A percentile compares a stretch with the other conserved stretches of the same genome.
phyloP scores from a whole-genome alignment of 192 early-diverging fungal genomes.

The Backusella parvicylindrica region DNA sequence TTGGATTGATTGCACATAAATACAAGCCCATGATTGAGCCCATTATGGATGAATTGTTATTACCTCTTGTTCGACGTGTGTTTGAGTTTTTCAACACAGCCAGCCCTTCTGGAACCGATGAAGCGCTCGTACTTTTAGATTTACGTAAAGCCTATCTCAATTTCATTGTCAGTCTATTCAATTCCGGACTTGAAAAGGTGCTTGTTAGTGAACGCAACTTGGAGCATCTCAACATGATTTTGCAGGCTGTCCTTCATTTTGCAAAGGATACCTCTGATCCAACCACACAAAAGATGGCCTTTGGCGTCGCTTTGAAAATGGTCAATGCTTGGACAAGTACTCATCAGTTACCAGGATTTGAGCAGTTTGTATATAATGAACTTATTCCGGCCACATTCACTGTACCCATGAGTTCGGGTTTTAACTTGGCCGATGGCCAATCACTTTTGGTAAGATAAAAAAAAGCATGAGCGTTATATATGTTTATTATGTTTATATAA shows the following conservation, averaged over 20 bases:
- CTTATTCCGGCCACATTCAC: conserved; percentile 77
- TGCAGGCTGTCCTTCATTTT: conserved; percentile 67
- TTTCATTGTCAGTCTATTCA: conserved; percentile 79
- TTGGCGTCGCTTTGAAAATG: conserved; percentile 66
- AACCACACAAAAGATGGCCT: conserved; percentile 60
- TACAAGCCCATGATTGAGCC: conserved; percentile 75
- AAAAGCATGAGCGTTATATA: background rate
- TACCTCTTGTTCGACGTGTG: conserved; percentile 78
- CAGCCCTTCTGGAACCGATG: conserved; percentile 83
- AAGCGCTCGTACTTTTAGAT: conserved; percentile 69
- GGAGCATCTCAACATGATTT: conserved; percentile 52
- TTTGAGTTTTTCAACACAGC: conserved; percentile 79
- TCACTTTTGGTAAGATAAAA: conserved; percentile 54
- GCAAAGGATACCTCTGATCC: conserved; percentile 61
- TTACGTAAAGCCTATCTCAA: conserved; percentile 80
- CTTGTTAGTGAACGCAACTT: conserved; percentile 71
- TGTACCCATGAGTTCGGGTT: conserved; percentile 69
- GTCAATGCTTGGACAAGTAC: conserved; percentile 59
- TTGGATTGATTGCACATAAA: conserved; percentile 83
- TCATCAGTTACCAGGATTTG: conserved; percentile 55
- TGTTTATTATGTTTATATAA: no score
- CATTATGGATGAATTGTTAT: conserved; percentile 71
- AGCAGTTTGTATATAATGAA: conserved; percentile 71
- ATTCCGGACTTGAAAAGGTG: conserved; percentile 71
- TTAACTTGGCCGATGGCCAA: conserved; percentile 76